Percentiles rank a stretch among this genome's conserved stretches.
These are phyloP conservation scores for Penicillium canariense DNA, from an alignment of 495 filamentous ascomycete species.

Conservation along the genomic window DNA sequence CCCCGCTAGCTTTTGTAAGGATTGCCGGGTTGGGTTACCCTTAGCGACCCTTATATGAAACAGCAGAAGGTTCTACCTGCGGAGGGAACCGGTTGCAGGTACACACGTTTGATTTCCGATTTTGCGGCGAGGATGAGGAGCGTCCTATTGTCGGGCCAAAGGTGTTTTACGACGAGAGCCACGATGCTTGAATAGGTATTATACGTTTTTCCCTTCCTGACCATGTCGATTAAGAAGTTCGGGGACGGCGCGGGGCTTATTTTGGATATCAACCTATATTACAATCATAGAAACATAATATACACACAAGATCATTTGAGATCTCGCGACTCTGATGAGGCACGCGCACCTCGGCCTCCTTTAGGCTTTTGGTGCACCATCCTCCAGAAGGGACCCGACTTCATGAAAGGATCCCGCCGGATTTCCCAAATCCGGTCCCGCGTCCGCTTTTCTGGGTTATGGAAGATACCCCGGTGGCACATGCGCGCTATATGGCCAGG, in stretches of 20 bases:
- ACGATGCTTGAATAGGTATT: background rate
- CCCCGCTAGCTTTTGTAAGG: too few relatives aligned
- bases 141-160: too few relatives aligned
- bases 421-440: constrained; percentile 5
- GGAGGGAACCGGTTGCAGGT: too few relatives aligned
- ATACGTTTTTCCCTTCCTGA: background rate
- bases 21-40: too few relatives aligned
- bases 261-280: constrained; percentile 3
- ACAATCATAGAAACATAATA: constrained; percentile 3
- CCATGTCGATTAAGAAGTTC: background rate
- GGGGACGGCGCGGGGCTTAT: background rate
- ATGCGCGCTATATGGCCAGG: constrained; percentile 29
- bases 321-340: background rate
- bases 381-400: background rate
- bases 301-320: background rate
- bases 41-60: too few relatives aligned
- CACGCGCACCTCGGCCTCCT: background rate
- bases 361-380: background rate
- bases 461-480: constrained; percentile 8
- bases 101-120: too few relatives aligned
- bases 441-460: background rate
- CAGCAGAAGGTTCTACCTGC: too few relatives aligned
- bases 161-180: too few relatives aligned
- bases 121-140: too few relatives aligned
- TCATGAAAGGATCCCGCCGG: constrained; percentile 11